A percentile compares a stretch with the other conserved stretches of the same genome.
Conservation (phyloP, 768 basidiomycete genomes). For the Pholiota microspora region DNA sequence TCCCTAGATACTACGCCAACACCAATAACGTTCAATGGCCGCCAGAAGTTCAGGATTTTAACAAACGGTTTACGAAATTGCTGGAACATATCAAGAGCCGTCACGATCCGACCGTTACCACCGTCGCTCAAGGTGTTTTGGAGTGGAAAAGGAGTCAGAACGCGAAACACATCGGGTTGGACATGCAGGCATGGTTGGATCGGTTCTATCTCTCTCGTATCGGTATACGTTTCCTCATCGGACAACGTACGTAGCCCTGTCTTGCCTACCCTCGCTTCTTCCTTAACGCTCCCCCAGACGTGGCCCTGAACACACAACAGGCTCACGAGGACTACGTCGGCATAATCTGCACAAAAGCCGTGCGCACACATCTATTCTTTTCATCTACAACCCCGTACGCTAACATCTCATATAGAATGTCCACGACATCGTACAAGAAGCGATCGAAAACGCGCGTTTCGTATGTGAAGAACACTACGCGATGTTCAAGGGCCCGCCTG, state of each 20-base stretch:
- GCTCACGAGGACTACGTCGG: conserved; percentile 92
- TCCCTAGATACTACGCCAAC: conserved; percentile 79
- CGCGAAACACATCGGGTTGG: conserved; percentile 69
- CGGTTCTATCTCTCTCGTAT: conserved; percentile 96
- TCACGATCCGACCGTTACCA: conserved; percentile 97
- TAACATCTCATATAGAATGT: conserved; percentile 58
- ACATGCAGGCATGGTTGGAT: conserved; percentile 95
- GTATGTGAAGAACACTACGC: conserved; percentile 96
- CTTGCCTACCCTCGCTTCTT: not conserved
- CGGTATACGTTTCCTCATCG: conserved; percentile 95
- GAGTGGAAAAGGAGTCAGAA: conserved; percentile 89
- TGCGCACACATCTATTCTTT: conserved; percentile 34
- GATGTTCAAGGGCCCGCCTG: conserved; percentile 94
- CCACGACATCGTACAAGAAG: conserved; percentile 96
- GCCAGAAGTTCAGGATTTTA: conserved; percentile 92
- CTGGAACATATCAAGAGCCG: conserved; percentile 89
- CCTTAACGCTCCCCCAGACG: conserved; percentile 50
- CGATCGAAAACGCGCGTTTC: conserved; percentile 94
- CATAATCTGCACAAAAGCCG: conserved; percentile 93
- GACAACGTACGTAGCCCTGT: conserved; percentile 67
- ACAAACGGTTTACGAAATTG: conserved; percentile 83
- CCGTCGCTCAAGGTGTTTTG: conserved; percentile 92
- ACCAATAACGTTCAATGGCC: conserved; percentile 74
- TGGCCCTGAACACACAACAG: conserved; percentile 90
- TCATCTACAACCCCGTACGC: not conserved